Percentiles rank a stretch among this genome's conserved stretches.
phyloP scores from a whole-genome alignment of 164 flowering plant species.

The Pachysandra terminalis region DNA sequence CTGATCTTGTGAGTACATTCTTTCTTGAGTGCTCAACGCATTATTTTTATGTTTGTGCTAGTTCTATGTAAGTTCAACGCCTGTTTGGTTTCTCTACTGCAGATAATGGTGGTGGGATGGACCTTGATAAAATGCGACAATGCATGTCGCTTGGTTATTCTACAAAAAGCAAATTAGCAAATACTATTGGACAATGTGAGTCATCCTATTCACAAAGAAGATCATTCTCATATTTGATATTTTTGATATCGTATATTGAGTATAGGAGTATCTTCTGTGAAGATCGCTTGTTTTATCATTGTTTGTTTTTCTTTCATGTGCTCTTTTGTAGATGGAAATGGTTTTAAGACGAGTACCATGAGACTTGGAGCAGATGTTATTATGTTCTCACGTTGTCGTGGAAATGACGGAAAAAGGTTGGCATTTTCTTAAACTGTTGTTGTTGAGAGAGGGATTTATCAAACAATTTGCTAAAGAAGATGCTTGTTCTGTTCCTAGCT shows the following conservation, averaged over 20 bases:
- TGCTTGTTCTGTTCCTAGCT: no score
- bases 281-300: no score
- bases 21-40: no score
- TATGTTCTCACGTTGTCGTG: constrained; percentile 78
- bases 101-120: constrained; percentile 88
- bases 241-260: background rate
- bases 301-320: background rate
- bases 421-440: background rate
- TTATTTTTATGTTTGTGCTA: no score
- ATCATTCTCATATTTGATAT: background rate
- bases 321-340: constrained; percentile 77
- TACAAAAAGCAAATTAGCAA: constrained; percentile 78
- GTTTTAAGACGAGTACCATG: constrained; percentile 98
- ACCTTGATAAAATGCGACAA: constrained; percentile 83
- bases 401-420: constrained; percentile 71
- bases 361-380: constrained; percentile 99
- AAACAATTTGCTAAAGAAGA: no score
- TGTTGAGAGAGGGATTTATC: no score
- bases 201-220: background rate
- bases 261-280: background rate
- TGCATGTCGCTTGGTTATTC: constrained; percentile 99
- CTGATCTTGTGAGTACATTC: no score
- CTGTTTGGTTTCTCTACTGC: background rate
- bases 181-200: constrained; percentile 96
- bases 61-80: background rate